Evolutionary conservation across 345 rosid genomes (phyloP).

Genomic region (Anastatica hierochuntica): DNA sequence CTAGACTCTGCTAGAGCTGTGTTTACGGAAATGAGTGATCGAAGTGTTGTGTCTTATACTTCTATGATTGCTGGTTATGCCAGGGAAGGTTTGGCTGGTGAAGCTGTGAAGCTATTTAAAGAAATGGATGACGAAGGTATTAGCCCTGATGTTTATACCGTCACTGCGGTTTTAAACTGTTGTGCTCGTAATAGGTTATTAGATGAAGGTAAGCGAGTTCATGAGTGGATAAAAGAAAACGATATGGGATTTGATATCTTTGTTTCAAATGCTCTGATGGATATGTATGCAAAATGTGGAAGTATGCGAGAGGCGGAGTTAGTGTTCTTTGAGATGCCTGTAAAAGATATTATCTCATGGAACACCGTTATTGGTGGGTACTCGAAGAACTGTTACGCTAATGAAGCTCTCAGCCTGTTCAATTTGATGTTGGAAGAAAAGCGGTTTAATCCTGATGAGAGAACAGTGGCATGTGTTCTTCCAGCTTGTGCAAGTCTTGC

Average conservation of each 20-base stretch:
- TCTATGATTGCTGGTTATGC: conserved; percentile 67
- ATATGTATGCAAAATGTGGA: conserved; percentile 76
- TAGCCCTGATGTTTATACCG: conserved; percentile 40
- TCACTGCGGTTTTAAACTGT: conserved; percentile 51
- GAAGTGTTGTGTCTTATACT: conserved; percentile 62
- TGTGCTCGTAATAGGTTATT: conserved; percentile 50
- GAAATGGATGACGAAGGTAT: conserved; percentile 45
- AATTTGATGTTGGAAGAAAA: conserved; percentile 33
- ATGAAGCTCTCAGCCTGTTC: conserved; percentile 48
- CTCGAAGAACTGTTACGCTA: conserved; percentile 47
- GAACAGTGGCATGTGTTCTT: conserved; percentile 52
- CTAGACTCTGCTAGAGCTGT: conserved; percentile 36
- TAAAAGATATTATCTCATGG: conserved; percentile 59
- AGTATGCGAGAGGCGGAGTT: conserved; percentile 48
- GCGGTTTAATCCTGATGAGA: conserved; percentile 35
- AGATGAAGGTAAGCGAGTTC: conserved; percentile 48
- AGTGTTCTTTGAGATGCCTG: conserved; percentile 39
- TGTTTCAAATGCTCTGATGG: conserved; percentile 57
- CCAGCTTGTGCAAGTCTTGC: conserved; percentile 71
- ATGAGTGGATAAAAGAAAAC: conserved; percentile 39
- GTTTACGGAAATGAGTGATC: conserved; percentile 40
- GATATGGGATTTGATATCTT: conserved; percentile 37
- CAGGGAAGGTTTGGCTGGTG: conserved; percentile 41
- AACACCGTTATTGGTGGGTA: conserved; percentile 65
- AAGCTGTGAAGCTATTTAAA: conserved; percentile 39